Evolutionary conservation across 129 eudicot genomes (phyloP), one percentile per base, ranked within the genome.

Genomic region (Gnaphalium uliginosum): DNA sequence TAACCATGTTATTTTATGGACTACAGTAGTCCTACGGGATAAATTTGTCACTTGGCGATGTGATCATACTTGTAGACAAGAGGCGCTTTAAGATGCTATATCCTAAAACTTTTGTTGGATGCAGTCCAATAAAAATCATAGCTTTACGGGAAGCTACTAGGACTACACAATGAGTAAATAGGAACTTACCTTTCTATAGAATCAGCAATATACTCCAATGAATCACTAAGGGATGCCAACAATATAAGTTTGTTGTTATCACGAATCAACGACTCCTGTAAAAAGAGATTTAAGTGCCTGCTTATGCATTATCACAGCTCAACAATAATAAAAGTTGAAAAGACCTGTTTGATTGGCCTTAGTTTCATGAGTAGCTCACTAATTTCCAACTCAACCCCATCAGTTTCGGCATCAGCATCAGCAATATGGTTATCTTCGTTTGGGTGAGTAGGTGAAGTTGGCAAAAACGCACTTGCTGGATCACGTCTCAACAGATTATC

Each of bases 291-390:
- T 72, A 51, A 79, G 67, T 78, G 70, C 53, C 73, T 66, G 54
- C 71, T 48, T 63, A 62, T 71, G 21, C 27, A 53, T 29, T 30
- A 9, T 32, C 54, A 63, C 29, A 60, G 78, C 39, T 60, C 5
- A 2, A 60, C 54, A 73, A 24, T 21, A 35, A 37, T 17, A n/a
- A 57, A 3, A 18, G 15, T 19, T 75, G 6, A 7, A 75, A 67
- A 27, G 61, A 89, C 99, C 96, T 91, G 99, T 87, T 89, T 95
- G 84, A 95, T 95, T 78, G 97, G 97, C 85, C 94, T 87, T 83
- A 95, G 82, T 74, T 83, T 86, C 86, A 95, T 80, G 22, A 95
- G 81, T 46, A 91, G 78, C 66, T 86, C 88, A 85, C 94, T 89
- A 68, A 95, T 79, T 86, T 95, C 86, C 76, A 48, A 81, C 69